These are phyloP conservation scores for Hymenoscyphus occultus DNA, from an alignment of 2,329 filamentous ascomycete species.

Conservation along the genomic window DNA sequence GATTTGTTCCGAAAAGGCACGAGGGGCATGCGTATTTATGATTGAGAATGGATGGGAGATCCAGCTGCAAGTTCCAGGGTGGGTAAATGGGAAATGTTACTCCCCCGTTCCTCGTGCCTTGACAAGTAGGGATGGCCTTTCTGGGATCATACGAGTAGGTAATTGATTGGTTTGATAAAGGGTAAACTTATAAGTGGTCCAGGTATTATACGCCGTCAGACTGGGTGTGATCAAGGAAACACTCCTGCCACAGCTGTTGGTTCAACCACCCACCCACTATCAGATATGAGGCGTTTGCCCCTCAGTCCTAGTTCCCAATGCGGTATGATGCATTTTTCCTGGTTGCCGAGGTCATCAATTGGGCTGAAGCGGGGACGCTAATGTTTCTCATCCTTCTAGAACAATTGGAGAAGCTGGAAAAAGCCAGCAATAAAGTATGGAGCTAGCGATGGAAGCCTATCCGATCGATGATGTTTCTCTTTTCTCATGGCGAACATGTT, in stretches of 20 bases:
- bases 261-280: not conserved
- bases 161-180: not conserved
- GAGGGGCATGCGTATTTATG: not conserved
- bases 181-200: slow-evolving; percentile 4
- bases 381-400: not conserved
- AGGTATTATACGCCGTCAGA: not conserved
- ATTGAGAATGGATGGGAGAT: not conserved
- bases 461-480: not conserved
- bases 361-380: not conserved
- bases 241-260: not conserved
- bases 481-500: not conserved
- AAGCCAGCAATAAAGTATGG: slow-evolving; percentile 2
- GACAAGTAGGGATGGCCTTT: not conserved
- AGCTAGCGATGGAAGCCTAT: not conserved
- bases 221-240: not conserved
- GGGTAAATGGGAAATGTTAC: slow-evolving; percentile 8
- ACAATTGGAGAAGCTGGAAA: slow-evolving; percentile 1
- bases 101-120: slow-evolving; percentile 4
- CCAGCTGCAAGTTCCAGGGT: not conserved
- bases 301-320: not conserved
- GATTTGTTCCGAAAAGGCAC: not conserved
- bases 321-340: not conserved
- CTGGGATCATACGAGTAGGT: slow-evolving; percentile 4
- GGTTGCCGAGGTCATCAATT: not conserved
- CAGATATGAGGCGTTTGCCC: not conserved